These are phyloP conservation scores for Trichosporon coremiiforme DNA, from an alignment of 1,284 basidiomycete genomes.

Conservation along the genomic window DNA sequence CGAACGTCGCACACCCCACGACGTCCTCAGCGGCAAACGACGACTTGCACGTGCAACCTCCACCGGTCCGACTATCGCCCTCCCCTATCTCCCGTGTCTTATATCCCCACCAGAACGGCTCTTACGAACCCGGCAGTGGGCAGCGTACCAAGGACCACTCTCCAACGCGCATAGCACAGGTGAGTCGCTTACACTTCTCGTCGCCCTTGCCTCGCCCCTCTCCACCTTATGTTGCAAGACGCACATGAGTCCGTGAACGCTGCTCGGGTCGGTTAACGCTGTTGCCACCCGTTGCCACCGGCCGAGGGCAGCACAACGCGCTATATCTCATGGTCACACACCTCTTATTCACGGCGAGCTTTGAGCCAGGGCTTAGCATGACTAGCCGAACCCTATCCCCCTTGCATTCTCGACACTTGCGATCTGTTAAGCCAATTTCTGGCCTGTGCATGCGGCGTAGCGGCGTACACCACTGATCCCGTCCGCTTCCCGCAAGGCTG, in stretches of 20 bases:
- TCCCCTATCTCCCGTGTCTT: neutral
- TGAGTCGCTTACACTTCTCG: neutral
- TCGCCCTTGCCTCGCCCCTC: neutral
- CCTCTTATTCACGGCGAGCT: conserved; percentile 3
- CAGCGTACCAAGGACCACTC: neutral
- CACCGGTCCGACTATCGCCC: neutral
- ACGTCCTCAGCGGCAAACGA: neutral
- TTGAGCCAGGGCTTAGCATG: conserved; percentile 14
- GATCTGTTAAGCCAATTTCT: conserved; percentile 1
- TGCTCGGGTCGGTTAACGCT: neutral
- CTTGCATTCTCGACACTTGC: neutral
- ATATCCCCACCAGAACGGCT: conserved; percentile 5
- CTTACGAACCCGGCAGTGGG: neutral
- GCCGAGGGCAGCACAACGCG: neutral
- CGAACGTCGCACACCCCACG: neutral
- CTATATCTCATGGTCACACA: neutral
- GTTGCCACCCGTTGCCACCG: conserved; percentile 16
- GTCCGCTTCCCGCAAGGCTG: neutral
- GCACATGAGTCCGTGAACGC: neutral
- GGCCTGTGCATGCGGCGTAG: conserved; percentile 6
- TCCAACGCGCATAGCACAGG: neutral
- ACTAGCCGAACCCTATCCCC: neutral
- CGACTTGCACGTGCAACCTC: conserved; percentile 12
- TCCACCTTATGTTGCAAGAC: neutral
- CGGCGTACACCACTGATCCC: neutral